Percentiles rank a stretch among this genome's conserved stretches.
These are phyloP conservation scores for Stephanocyclus meneghinianus DNA, from an alignment of 352 stramenopile species.

Conservation along the genomic window DNA sequence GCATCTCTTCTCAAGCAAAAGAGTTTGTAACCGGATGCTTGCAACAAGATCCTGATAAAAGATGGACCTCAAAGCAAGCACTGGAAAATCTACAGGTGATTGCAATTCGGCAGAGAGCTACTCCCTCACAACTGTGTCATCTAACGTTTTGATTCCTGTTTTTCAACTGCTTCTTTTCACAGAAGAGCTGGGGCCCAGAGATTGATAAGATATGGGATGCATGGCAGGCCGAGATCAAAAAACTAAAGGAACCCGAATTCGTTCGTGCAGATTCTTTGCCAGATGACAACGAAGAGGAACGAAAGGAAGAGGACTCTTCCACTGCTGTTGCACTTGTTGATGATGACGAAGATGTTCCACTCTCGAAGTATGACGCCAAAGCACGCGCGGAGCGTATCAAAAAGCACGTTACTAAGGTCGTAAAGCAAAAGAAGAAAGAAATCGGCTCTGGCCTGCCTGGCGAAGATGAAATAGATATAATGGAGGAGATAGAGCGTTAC, in stretches of 20 bases:
- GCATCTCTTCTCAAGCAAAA: conserved; percentile 41
- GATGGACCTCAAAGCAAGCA: conserved; percentile 59
- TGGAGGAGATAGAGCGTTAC: conserved; percentile 45
- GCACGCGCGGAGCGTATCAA: conserved; percentile 34
- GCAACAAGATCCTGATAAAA: conserved; percentile 38
- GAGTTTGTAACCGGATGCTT: conserved; percentile 56
- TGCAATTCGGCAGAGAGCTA: neutral
- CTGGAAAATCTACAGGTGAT: conserved; percentile 41
- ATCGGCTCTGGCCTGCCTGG: neutral
- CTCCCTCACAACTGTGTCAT: neutral
- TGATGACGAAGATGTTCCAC: conserved; percentile 18
- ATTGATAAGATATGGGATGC: conserved; percentile 52
- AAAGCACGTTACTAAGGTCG: conserved; percentile 42
- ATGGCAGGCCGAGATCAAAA: conserved; percentile 41
- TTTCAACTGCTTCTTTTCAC: neutral
- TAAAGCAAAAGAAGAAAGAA: conserved; percentile 33
- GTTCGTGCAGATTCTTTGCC: conserved; percentile 19
- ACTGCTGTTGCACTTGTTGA: neutral
- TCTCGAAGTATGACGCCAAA: neutral
- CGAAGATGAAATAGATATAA: conserved; percentile 17
- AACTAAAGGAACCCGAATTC: conserved; percentile 39
- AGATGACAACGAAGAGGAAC: conserved; percentile 27
- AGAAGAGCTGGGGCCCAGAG: conserved; percentile 44
- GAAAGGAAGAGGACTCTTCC: conserved; percentile 8
- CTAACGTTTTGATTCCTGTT: neutral